Base-by-base conservation (phyloP, 345 rosid genomes). In the Sisymbrium altissimum region DNA sequence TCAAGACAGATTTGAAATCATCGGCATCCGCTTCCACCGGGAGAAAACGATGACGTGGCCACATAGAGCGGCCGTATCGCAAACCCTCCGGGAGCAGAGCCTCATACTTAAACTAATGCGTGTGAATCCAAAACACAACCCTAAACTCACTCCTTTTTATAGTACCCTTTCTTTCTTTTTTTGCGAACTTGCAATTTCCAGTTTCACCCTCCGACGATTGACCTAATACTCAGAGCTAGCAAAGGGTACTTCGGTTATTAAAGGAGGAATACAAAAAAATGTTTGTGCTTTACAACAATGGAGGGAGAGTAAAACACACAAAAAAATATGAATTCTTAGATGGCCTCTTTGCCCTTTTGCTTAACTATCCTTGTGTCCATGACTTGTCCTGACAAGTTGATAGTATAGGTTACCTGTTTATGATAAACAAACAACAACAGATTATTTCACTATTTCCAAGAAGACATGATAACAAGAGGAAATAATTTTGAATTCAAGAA, bases 341-440 rank as follows among this genome's bases (percentile, higher is more conserved):
- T 70, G 36, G 18, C 68, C 62, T 68, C 90, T 80, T 72, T 85
- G 19, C 87, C 89, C 33, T 57, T 78, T 64, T 81, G 85, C 70
- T 50, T 82, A 70, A 82, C 73, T 48, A 78, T 61, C 27, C 69
- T 69, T 82, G 75, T 81, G 77, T 80, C 41, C 43, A 78, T 71
- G 0, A 85, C 85, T 70, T 85, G 75, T 64, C 92, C 92, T 0
- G 77, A 73, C 18, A 48, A 75, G 71, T 81, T 74, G 40, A 92
- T 72, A 54, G 80, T 85, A 77, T 85, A 88, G 14, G 89, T 88
- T 11, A 81, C 84, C 93, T 89, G 92, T 61, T 61, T 12, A 7
- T 56, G 2, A 14, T 46, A 27, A 45, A 76, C 45, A 53, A 59
- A 29, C 3, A 62, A 29, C 3, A 62, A 29, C 18, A 71, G 30